These are phyloP conservation scores for Gymnopus androsaceus DNA, from an alignment of 1,284 basidiomycete genomes.

Conservation along the genomic window DNA sequence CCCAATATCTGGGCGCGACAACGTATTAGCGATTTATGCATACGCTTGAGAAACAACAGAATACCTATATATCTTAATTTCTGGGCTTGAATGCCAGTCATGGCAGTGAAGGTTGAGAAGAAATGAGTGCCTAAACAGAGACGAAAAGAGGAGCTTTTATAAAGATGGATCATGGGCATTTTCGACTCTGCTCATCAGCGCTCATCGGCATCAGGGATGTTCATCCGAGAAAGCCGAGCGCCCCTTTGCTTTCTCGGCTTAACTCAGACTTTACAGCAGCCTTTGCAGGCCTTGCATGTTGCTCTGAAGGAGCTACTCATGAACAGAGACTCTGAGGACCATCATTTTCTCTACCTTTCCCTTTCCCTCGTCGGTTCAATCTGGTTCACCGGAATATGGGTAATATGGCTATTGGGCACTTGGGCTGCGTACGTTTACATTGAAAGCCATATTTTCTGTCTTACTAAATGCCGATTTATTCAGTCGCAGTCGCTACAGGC, in stretches of 20 bases:
- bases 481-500: slow-evolving; percentile 74
- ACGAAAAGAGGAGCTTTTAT: no score
- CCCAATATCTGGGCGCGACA: slow-evolving; percentile 12
- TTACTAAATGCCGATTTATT: slow-evolving; percentile 5
- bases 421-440: slow-evolving; percentile 68
- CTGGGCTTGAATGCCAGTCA: background rate
- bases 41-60: background rate
- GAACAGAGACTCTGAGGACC: background rate
- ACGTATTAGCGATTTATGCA: background rate
- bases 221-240: no score
- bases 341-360: slow-evolving; percentile 10
- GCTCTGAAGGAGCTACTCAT: background rate
- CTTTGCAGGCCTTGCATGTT: no score
- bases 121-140: no score
- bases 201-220: no score
- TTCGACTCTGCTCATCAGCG: no score
- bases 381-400: slow-evolving; percentile 79
- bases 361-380: slow-evolving; percentile 52
- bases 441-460: background rate
- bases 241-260: no score
- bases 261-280: no score
- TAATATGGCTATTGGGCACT: slow-evolving; percentile 77
- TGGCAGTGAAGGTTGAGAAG: no score
- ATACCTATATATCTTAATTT: slow-evolving; percentile 1
- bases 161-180: no score